Conservation (phyloP, 2,329 filamentous ascomycete species). For the Scortechinia acanthostroma region DNA sequence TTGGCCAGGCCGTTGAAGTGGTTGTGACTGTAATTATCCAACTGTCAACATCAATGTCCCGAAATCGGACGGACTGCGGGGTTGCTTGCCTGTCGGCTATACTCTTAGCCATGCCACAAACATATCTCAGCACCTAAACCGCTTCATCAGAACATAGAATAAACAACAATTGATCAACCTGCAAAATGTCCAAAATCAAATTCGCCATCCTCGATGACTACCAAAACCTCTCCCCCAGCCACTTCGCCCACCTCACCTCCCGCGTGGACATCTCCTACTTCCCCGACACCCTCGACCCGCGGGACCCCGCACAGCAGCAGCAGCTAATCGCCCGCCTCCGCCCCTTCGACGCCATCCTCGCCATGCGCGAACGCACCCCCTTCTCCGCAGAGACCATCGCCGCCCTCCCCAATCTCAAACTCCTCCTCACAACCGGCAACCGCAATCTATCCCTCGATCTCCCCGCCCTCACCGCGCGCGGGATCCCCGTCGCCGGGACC, state of each 20-base stretch:
- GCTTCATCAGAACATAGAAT: no score
- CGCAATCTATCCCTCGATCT: slow-evolving; percentile 44
- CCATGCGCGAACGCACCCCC: slow-evolving; percentile 51
- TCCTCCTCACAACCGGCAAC: slow-evolving; percentile 44
- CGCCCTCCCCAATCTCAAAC: slow-evolving; percentile 41
- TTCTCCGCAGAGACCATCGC: slow-evolving; percentile 36
- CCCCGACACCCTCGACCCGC: slow-evolving; percentile 39
- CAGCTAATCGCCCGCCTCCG: slow-evolving; percentile 37
- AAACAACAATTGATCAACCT: no score
- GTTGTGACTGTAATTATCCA: not conserved
- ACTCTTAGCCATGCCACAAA: no score
- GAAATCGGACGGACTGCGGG: no score
- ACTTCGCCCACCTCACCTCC: slow-evolving; percentile 29
- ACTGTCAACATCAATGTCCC: no score
- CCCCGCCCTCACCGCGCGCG: slow-evolving; percentile 26
- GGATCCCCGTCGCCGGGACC: slow-evolving; percentile 34
- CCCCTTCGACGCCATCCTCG: slow-evolving; percentile 40
- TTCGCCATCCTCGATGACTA: slow-evolving; percentile 44
- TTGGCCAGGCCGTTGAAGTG: not conserved
- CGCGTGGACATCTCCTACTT: slow-evolving; percentile 31
- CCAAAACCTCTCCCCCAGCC: slow-evolving; percentile 30
- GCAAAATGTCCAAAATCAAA: slow-evolving; percentile 10
- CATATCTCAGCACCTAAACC: no score
- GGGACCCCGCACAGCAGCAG: slow-evolving; percentile 23
- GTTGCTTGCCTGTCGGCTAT: no score